phyloP scores from a whole-genome alignment of 257 asterid species.

The Solanum infundibuliforme region DNA sequence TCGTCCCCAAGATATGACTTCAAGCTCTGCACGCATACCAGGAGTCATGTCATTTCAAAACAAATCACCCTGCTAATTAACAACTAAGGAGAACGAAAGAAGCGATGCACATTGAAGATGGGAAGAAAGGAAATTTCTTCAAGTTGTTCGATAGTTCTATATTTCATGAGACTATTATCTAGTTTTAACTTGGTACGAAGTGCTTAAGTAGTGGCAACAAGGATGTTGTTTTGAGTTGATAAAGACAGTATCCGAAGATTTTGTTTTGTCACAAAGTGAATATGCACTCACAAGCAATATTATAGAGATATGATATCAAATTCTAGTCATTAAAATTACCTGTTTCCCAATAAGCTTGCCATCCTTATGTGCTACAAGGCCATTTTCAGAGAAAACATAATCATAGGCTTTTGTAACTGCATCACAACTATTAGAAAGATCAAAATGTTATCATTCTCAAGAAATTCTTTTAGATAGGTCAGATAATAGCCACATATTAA shows the following conservation, averaged over 20 bases:
- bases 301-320: not conserved
- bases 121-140: not conserved
- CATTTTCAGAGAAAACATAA: constrained; percentile 84
- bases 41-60: not conserved
- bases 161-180: not conserved
- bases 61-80: not conserved
- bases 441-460: not conserved
- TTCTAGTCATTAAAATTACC: constrained; percentile 33
- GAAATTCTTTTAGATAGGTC: not conserved
- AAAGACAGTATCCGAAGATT: not conserved
- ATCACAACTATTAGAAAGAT: not conserved
- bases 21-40: constrained; percentile 66
- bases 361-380: constrained; percentile 79
- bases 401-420: constrained; percentile 75
- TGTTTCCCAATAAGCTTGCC: constrained; percentile 68
- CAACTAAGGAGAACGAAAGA: not conserved
- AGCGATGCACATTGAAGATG: not conserved
- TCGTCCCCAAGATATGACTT: constrained; percentile 81
- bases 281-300: not conserved
- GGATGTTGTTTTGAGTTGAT: not conserved
- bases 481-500: not conserved
- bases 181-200: not conserved
- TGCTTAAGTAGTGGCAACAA: not conserved
- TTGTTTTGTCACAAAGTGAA: not conserved
- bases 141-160: not conserved